phyloP scores from a whole-genome alignment of 495 filamentous ascomycete species.

The Terfezia claveryi region DNA sequence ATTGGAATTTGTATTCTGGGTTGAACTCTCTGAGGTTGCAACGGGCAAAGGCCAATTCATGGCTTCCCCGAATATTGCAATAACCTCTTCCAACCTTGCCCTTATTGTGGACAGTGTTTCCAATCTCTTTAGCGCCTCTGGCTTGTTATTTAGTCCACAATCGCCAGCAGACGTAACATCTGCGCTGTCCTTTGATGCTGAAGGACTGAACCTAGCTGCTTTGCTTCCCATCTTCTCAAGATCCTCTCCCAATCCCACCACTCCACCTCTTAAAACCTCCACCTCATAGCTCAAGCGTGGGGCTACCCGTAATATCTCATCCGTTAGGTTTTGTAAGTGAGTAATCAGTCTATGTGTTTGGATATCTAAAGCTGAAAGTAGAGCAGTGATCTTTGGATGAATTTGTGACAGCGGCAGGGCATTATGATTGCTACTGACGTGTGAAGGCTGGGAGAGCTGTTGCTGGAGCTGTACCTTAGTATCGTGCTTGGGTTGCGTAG shows the following conservation, averaged over 20 bases:
- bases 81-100: slow-evolving; percentile 57
- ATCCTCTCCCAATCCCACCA: slow-evolving; percentile 51
- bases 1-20: slow-evolving; percentile 21
- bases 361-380: slow-evolving; percentile 67
- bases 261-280: slow-evolving; percentile 73
- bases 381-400: slow-evolving; percentile 57
- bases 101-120: slow-evolving; percentile 69
- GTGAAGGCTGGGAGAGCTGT: slow-evolving; percentile 14
- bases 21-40: slow-evolving; percentile 20
- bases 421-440: slow-evolving; percentile 15
- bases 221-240: slow-evolving; percentile 25
- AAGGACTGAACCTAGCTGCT: background rate
- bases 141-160: slow-evolving; percentile 24
- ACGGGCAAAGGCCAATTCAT: slow-evolving; percentile 78
- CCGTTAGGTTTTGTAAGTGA: slow-evolving; percentile 67
- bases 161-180: background rate
- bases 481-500: slow-evolving; percentile 13
- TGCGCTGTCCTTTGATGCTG: background rate
- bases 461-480: slow-evolving; percentile 4
- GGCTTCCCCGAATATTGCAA: slow-evolving; percentile 74
- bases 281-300: slow-evolving; percentile 83
- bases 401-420: slow-evolving; percentile 52
- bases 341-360: slow-evolving; percentile 68
- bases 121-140: slow-evolving; percentile 50
- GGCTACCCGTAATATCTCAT: slow-evolving; percentile 77